A percentile compares a stretch with the other conserved stretches of the same genome.
Evolutionary conservation across 768 basidiomycete species (phyloP).

Genomic region (Rhizopogon vinicolor): DNA sequence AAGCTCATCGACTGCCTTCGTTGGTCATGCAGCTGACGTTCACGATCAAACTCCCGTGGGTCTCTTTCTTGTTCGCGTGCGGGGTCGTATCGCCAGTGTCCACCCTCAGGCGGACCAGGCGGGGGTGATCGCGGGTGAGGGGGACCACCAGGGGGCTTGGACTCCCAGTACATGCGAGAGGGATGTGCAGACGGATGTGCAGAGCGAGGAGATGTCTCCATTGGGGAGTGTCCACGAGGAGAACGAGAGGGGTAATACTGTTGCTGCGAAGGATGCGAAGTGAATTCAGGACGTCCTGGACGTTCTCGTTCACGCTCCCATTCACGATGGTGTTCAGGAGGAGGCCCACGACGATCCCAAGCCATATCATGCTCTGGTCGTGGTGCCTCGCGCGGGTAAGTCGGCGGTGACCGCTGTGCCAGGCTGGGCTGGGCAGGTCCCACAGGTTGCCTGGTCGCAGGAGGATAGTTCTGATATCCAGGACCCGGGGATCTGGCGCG

Average conservation of each 20-base stretch:
- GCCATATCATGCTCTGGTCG: constrained; percentile 49
- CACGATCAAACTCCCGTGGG: constrained; percentile 35
- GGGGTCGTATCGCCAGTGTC: constrained; percentile 60
- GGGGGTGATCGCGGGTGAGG: constrained; percentile 28
- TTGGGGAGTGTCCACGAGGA: constrained; percentile 43
- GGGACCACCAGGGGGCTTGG: constrained; percentile 40
- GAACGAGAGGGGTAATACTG: constrained; percentile 30
- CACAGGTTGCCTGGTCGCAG: constrained; percentile 41
- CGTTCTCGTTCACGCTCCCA: constrained; percentile 41
- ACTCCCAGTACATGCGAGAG: constrained; percentile 53
- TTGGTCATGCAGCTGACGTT: constrained; percentile 29
- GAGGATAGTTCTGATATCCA: constrained; percentile 44
- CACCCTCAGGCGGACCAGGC: constrained; percentile 36
- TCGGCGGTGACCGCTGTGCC: constrained; percentile 55
- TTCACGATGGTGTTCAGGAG: constrained; percentile 41
- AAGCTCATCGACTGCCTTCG: constrained; percentile 34
- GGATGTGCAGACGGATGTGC: constrained; percentile 34
- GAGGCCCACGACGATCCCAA: constrained; percentile 59
- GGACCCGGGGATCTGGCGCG: constrained; percentile 50
- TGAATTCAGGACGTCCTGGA: constrained; percentile 37
- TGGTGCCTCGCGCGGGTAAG: constrained; percentile 48
- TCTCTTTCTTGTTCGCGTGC: constrained; percentile 49
- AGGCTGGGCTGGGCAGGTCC: constrained; percentile 47
- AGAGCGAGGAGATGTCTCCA: constrained; percentile 59
- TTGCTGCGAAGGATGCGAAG: constrained; percentile 24